Evolutionary conservation across 106 monocot species (phyloP).

Genomic region (Acorus calamus): DNA sequence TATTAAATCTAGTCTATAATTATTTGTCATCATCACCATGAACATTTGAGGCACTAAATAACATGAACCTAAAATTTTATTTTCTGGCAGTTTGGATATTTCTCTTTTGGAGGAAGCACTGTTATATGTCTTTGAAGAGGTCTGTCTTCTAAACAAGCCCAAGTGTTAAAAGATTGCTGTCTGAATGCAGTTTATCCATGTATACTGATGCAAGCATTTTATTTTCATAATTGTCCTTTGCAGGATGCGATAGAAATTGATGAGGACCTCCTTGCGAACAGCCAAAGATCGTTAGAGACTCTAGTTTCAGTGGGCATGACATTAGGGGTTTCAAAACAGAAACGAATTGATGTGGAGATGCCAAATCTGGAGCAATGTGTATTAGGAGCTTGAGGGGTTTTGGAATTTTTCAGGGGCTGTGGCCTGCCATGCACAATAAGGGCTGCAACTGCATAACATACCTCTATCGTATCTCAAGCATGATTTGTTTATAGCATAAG

Average conservation of each 20-base stretch:
- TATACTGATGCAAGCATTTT: background rate
- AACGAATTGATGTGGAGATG: conserved; percentile 5
- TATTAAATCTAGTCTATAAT: background rate
- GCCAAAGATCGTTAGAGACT: conserved; percentile 83
- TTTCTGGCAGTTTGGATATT: conserved; percentile 76
- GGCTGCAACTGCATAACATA: too few species aligned
- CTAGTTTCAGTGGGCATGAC: conserved; percentile 66
- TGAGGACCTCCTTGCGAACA: conserved; percentile 66
- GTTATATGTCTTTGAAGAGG: conserved; percentile 95
- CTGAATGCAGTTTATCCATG: background rate
- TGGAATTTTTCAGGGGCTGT: too few species aligned
- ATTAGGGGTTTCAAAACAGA: conserved; percentile 42
- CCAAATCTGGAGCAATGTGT: conserved; percentile 25
- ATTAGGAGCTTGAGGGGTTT: conserved; percentile 6
- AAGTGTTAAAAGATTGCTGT: too few species aligned
- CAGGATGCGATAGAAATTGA: conserved; percentile 92
- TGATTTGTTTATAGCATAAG: too few species aligned
- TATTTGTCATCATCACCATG: background rate
- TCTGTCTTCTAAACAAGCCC: conserved; percentile 6
- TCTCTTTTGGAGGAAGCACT: conserved; percentile 97
- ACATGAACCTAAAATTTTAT: background rate
- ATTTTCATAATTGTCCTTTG: background rate
- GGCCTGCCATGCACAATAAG: too few species aligned
- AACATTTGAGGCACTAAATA: too few species aligned
- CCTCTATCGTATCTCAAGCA: too few species aligned